A percentile compares a stretch with the other conserved stretches of the same genome.
Conservation (phyloP, 306 rosid genomes). For the Vigna trinervia region DNA sequence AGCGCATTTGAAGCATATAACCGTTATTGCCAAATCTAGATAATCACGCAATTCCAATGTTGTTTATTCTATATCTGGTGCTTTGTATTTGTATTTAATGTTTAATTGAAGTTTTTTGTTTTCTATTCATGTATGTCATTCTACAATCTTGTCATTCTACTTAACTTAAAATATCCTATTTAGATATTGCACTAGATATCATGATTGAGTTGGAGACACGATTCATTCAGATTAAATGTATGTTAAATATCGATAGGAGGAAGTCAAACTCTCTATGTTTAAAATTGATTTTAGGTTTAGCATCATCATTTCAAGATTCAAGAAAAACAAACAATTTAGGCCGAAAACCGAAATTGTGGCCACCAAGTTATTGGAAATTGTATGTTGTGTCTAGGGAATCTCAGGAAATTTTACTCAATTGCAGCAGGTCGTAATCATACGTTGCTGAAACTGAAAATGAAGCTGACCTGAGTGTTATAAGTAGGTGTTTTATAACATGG, state of each 20-base stretch:
- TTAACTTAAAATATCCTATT: neutral
- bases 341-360: neutral
- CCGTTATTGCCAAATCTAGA: conserved; percentile 27
- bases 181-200: conserved; percentile 28
- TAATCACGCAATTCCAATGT: neutral
- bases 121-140: conserved; percentile 3
- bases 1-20: neutral
- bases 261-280: neutral
- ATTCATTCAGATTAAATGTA: conserved; percentile 4
- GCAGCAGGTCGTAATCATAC: neutral
- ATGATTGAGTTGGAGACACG: conserved; percentile 26
- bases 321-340: neutral
- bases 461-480: conserved; percentile 9
- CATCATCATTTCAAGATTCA: conserved; percentile 30
- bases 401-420: conserved; percentile 26
- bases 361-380: neutral
- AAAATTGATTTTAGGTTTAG: conserved; percentile 31
- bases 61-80: conserved; percentile 24
- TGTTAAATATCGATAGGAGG: neutral
- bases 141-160: neutral
- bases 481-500: conserved; percentile 7
- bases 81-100: neutral
- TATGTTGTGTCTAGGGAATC: neutral
- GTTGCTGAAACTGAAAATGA: conserved; percentile 1
- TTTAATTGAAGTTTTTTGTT: neutral